Percentiles rank a stretch among this genome's conserved stretches.
Evolutionary conservation across 768 basidiomycete species (phyloP).

Genomic region (Mycena venus): DNA sequence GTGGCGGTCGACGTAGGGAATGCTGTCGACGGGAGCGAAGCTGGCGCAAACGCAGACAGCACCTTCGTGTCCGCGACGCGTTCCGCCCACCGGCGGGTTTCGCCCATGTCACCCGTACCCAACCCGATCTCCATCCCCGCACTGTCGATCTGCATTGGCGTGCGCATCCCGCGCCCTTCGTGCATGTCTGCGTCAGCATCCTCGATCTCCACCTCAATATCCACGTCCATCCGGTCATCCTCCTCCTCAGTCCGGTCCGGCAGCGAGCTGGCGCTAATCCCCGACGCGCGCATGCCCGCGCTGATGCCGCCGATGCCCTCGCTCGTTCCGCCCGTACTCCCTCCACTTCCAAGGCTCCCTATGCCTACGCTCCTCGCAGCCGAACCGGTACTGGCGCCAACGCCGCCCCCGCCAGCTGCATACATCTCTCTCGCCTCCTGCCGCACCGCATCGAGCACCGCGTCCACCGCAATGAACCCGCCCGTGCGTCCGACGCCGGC

Average conservation of each 20-base stretch:
- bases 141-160: constrained; percentile 30
- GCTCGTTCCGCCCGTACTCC: neutral
- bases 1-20: neutral
- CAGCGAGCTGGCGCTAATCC: neutral
- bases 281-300: constrained; percentile 20
- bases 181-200: constrained; percentile 20
- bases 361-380: neutral
- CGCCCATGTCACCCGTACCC: constrained; percentile 1
- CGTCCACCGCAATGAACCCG: constrained; percentile 91
- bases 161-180: constrained; percentile 24
- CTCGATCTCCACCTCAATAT: constrained; percentile 20
- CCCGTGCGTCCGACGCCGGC: constrained; percentile 97
- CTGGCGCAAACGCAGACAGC: constrained; percentile 18
- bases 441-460: constrained; percentile 82
- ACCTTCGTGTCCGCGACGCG: constrained; percentile 29
- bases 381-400: neutral
- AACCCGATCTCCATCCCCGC: neutral
- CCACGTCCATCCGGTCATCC: constrained; percentile 10
- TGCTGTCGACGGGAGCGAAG: constrained; percentile 6
- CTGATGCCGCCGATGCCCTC: constrained; percentile 12
- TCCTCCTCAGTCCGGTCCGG: constrained; percentile 2
- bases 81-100: constrained; percentile 31
- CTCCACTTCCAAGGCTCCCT: neutral
- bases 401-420: neutral
- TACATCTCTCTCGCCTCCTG: constrained; percentile 61